Evolutionary conservation across 768 basidiomycete genomes (phyloP).

Genomic region (Gyrodon lividus): DNA sequence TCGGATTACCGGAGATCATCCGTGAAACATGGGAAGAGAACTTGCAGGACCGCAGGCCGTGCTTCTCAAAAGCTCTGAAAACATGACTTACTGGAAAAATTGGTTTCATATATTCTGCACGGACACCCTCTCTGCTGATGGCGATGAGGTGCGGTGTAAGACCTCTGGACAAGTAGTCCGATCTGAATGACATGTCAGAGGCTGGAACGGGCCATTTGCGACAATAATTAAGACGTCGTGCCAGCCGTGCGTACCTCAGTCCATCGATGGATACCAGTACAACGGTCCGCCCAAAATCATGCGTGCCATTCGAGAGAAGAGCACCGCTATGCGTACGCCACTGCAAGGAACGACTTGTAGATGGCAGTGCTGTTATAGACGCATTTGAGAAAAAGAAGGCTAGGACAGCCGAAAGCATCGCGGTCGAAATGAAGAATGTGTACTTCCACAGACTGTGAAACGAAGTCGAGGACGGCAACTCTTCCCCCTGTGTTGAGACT

Average conservation of each 20-base stretch:
- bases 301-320: slow-evolving; percentile 69
- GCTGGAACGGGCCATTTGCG: neutral
- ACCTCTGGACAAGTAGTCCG: slow-evolving; percentile 79
- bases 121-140: slow-evolving; percentile 72
- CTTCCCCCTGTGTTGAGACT: neutral
- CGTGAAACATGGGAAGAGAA: no score
- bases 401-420: slow-evolving; percentile 7
- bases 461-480: neutral
- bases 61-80: neutral
- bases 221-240: neutral
- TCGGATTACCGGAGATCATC: no score
- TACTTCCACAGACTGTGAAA: neutral
- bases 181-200: slow-evolving; percentile 37
- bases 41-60: neutral
- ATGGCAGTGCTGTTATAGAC: neutral
- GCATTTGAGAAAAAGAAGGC: slow-evolving; percentile 1
- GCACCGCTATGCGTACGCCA: neutral
- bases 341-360: neutral
- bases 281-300: slow-evolving; percentile 73
- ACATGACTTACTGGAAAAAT: slow-evolving; percentile 69
- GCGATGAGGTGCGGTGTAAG: slow-evolving; percentile 75
- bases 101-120: slow-evolving; percentile 79
- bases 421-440: slow-evolving; percentile 6
- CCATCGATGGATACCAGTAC: slow-evolving; percentile 88
- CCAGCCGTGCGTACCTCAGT: slow-evolving; percentile 29